phyloP scores from a whole-genome alignment of 2,329 filamentous ascomycete genomes.

The Aplosporella prunicola region DNA sequence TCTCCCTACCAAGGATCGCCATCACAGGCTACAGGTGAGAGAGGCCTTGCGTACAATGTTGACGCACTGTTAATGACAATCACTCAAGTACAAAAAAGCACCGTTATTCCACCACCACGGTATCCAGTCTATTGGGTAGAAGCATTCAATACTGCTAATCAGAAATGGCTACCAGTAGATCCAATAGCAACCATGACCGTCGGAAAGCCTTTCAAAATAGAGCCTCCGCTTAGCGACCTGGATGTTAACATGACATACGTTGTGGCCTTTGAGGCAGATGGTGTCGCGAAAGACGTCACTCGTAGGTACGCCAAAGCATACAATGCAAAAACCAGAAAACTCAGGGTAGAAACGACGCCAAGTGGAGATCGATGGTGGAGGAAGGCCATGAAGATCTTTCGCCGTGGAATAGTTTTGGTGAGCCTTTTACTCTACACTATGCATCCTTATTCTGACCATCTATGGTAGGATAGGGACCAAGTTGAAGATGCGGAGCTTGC shows the following conservation, averaged over 20 bases:
- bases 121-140: slow-evolving; percentile 94
- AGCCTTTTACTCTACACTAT: background rate
- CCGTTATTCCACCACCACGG: slow-evolving; percentile 20
- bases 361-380: slow-evolving; percentile 49
- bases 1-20: background rate
- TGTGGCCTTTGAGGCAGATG: slow-evolving; percentile 74
- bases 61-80: background rate
- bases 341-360: slow-evolving; percentile 62
- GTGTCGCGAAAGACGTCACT: slow-evolving; percentile 74
- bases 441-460: background rate
- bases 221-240: slow-evolving; percentile 70
- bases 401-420: slow-evolving; percentile 16
- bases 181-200: slow-evolving; percentile 72
- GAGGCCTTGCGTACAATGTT: background rate
- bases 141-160: slow-evolving; percentile 71
- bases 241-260: slow-evolving; percentile 76
- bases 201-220: slow-evolving; percentile 64
- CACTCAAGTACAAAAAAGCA: slow-evolving; percentile 2
- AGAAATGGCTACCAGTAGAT: slow-evolving; percentile 89
- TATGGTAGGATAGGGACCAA: slow-evolving; percentile 58
- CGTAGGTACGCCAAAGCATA: slow-evolving; percentile 78
- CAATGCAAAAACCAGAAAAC: slow-evolving; percentile 77
- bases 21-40: background rate
- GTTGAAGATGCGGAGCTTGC: slow-evolving; percentile 72
- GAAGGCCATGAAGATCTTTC: slow-evolving; percentile 38